Evolutionary conservation across 2,329 filamentous ascomycete genomes (phyloP), one percentile per base, ranked within the genome.

Genomic region (Penicillium sp.): DNA sequence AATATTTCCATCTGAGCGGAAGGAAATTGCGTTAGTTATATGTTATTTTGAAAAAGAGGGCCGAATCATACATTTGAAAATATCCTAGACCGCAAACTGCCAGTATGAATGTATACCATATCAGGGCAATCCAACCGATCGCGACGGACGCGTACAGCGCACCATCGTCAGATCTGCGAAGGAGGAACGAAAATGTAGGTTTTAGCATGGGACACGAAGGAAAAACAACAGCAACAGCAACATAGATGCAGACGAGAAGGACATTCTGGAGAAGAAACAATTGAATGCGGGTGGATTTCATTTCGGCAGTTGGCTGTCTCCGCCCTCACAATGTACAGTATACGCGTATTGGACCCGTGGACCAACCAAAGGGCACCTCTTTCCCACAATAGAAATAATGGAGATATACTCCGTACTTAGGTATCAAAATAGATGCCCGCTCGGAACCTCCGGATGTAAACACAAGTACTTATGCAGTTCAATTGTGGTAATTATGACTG

Each of bases 1-100:
- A 86, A 66, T 84, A 77, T 54, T 79, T 78, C 70, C 82, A 82
- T 78, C 84, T 86, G 63, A 19, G 4, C 12, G 21, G 45, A 23
- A 43, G 15, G 41, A 23, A 6, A n/a, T 33, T 27, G 12, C 23
- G 63, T 65, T 59, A 68, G 60, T 41, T 53, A 25, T 35, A 25
- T 31, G 4, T 15, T 5, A 6, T 8, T 25, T 15, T 29, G 6
- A n/a, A 4, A 29, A 7, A 31, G 15, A 8, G 21, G 39, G 13
- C 7, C 12, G 7, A 19, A 21, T 29, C 39, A 25, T 78, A 87
- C 85, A 88, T 76, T 70, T 86, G 84, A 52, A 77, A 72, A 69
- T 84, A 82, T 50, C 86, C 86, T 66, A 88, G 78, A 42, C 75
- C 73, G 68, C 82, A 85, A 39, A 89, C 83, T 25, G 77, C 62